phyloP scores from a whole-genome alignment of 2,329 filamentous ascomycete species.

The Neonectria coccinea region DNA sequence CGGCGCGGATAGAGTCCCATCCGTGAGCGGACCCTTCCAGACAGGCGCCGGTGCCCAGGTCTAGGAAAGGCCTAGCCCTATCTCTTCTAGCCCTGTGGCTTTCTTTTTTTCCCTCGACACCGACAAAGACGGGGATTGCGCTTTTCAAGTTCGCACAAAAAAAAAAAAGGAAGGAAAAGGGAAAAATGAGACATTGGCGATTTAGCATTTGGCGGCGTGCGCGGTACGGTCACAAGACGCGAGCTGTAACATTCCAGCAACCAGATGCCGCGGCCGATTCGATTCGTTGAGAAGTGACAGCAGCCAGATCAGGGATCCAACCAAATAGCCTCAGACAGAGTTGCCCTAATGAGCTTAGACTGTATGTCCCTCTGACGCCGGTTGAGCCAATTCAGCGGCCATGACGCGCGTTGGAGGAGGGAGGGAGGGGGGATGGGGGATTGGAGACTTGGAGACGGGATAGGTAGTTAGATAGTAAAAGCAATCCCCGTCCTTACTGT shows the following conservation, averaged over 20 bases:
- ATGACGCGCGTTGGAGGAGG: background rate
- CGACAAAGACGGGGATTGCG: constrained; percentile 1
- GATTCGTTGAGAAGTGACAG: background rate
- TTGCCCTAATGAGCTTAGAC: background rate
- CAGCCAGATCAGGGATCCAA: background rate
- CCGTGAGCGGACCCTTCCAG: background rate
- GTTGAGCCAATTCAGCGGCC: background rate
- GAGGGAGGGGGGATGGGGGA: background rate
- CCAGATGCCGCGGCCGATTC: constrained; percentile 13
- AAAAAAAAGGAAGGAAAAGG: background rate
- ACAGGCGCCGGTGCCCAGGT: background rate
- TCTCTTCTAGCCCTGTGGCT: background rate
- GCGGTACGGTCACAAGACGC: background rate
- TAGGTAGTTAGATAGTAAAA: no score
- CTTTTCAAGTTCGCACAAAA: background rate
- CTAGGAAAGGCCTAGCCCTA: background rate
- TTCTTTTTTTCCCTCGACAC: background rate
- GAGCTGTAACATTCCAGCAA: constrained; percentile 13
- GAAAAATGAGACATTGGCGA: background rate
- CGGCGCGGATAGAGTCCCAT: constrained; percentile 2
- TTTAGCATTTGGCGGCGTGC: constrained; percentile 9
- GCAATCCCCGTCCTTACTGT: background rate
- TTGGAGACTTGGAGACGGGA: background rate
- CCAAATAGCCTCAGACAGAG: background rate
- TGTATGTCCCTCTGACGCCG: background rate